Evolutionary conservation across 345 rosid genomes (phyloP), one percentile per base, ranked within the genome.

Genomic region (Toxicodendron radicans): DNA sequence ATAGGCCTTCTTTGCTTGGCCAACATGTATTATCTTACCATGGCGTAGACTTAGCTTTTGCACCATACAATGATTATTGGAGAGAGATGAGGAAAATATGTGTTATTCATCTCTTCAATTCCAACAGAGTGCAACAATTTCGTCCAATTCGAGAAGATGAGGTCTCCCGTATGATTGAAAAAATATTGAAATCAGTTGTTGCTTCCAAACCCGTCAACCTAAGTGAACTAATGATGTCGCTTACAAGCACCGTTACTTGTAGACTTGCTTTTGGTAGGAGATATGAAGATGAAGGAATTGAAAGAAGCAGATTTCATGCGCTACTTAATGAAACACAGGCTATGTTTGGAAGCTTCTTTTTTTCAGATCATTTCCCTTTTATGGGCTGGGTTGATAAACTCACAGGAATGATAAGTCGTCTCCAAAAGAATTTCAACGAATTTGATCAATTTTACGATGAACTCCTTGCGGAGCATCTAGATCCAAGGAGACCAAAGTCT

Each of bases 1-100:
- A 75, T 68, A 82, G 86, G 64, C 86, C 89, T 38, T 11, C 58
- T 24, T 51, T 80, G 64, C 9, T 43, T 7, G 83, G 80, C 46
- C 74, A 57, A 13, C 63, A 54, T 41, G 81, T 48, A 30, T 14
- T 89, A 18, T 72, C 91, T 49, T 87, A 84, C 75, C 78, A 78
- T 27, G 64, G 76, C 79, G 13, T 74, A 4, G 89, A 82, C 77
- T n/a, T 89, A 5, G 87, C 82, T 18, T 84, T 83, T 16, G 69
- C 85, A 24, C 87, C 89, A 1, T 85, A 83, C 7, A 79, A 73
- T 1, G 78, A 69, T 51, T 79, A 85, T 16, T 82, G 87, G 88
- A 78, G 81, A 56, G 83, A 80, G 4, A 59, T 79, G 45, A 64
- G 81, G 65, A 83, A 83, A 66, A 38, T 75, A 4, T 70, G 78